Evolutionary conservation across 805 yeast genomes (phyloP).

Genomic region (Isabelozyma gotoi): DNA sequence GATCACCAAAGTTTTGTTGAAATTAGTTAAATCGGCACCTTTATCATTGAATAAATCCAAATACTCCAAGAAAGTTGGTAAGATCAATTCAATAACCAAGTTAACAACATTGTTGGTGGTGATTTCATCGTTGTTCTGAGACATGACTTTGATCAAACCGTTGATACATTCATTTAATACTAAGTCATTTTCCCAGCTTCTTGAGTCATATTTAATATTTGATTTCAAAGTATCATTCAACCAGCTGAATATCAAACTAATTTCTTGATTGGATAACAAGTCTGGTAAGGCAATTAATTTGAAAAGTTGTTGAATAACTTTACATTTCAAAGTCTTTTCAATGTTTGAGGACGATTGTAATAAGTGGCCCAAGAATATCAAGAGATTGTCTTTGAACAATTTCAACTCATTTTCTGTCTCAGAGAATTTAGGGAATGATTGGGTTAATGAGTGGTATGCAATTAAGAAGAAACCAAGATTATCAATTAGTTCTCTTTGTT

Average conservation of each 20-base stretch:
- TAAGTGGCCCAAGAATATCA: conserved; percentile 67
- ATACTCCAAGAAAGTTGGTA: conserved; percentile 51
- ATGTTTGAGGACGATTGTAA: conserved; percentile 63
- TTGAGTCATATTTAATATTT: conserved; percentile 37
- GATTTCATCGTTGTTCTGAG: conserved; percentile 11
- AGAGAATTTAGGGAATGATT: conserved; percentile 5
- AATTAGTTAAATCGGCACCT: conserved; percentile 5
- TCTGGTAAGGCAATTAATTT: conserved; percentile 50
- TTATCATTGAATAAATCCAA: conserved; percentile 39
- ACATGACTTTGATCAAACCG: conserved; percentile 52
- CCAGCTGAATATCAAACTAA: conserved; percentile 61
- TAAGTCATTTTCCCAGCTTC: conserved; percentile 39
- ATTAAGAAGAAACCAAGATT: conserved; percentile 58
- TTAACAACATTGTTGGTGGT: conserved; percentile 21
- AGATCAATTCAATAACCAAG: conserved; percentile 48
- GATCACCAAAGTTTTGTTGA: conserved; percentile 15
- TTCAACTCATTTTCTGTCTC: conserved; percentile 34
- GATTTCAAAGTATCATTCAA: conserved; percentile 54
- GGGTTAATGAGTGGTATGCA: conserved; percentile 34
- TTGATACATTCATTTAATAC: conserved; percentile 53
- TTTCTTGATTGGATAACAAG: conserved; percentile 55
- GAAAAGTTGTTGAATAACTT: conserved; percentile 64
- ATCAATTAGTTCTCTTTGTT: conserved; percentile 59
- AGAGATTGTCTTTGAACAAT: conserved; percentile 61
- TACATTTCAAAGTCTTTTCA: conserved; percentile 68